phyloP scores from a whole-genome alignment of 768 basidiomycete species.

The Tephrocybe sp. region DNA sequence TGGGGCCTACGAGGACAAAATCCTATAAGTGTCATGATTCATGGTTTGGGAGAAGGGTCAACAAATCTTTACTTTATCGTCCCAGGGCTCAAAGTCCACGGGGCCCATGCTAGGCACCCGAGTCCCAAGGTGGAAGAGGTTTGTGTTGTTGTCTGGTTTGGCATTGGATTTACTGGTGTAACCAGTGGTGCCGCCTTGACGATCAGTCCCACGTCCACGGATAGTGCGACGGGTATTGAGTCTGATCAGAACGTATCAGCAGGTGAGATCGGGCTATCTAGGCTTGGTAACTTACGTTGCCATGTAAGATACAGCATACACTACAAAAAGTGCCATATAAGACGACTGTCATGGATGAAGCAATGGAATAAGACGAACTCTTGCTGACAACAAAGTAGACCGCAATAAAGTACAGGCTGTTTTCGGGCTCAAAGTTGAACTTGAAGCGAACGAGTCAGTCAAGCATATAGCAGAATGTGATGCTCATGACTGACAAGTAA shows the following conservation, averaged over 20 bases:
- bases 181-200: constrained; percentile 29
- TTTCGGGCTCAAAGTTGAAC: constrained; percentile 52
- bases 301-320: constrained; percentile 63
- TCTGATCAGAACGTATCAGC: constrained; percentile 24
- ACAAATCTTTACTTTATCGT: constrained; percentile 21
- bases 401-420: constrained; percentile 59
- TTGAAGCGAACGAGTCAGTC: constrained; percentile 20
- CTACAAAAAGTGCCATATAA: constrained; percentile 25
- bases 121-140: constrained; percentile 49
- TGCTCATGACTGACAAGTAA: constrained; percentile 42
- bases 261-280: neutral
- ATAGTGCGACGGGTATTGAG: constrained; percentile 58
- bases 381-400: constrained; percentile 68
- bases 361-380: constrained; percentile 35
- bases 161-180: neutral
- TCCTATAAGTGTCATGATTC: neutral
- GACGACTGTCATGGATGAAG: neutral
- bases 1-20: neutral
- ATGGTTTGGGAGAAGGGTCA: neutral
- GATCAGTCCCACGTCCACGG: constrained; percentile 55
- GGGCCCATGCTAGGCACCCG: constrained; percentile 39
- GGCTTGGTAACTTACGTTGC: constrained; percentile 45
- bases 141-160: constrained; percentile 37
- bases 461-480: neutral
- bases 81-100: constrained; percentile 31